phyloP scores from a whole-genome alignment of 768 basidiomycete genomes.

The Mycena indigotica region DNA sequence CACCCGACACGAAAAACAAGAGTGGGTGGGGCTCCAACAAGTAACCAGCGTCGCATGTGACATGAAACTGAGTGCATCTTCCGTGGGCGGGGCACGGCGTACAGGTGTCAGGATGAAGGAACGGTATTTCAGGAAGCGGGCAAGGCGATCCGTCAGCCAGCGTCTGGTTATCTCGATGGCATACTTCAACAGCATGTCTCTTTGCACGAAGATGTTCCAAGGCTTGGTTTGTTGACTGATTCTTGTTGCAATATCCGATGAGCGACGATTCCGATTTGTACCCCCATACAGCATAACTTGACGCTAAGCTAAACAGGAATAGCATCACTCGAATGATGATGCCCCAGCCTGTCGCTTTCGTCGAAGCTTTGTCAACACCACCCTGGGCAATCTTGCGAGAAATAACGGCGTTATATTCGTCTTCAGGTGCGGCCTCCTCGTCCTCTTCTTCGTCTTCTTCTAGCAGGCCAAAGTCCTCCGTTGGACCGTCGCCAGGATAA shows the following conservation, averaged over 20 bases:
- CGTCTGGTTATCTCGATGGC: constrained; percentile 59
- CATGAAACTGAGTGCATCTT: constrained; percentile 54
- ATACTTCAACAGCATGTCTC: constrained; percentile 52
- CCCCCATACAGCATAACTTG: constrained; percentile 38
- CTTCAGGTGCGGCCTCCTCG: constrained; percentile 18
- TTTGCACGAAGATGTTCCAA: constrained; percentile 51
- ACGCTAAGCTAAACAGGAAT: constrained; percentile 36
- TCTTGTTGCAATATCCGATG: constrained; percentile 78
- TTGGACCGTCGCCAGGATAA: constrained; percentile 14
- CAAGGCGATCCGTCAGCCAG: constrained; percentile 45
- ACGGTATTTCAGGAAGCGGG: constrained; percentile 56
- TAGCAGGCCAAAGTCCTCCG: constrained; percentile 13
- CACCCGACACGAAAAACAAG: constrained; percentile 51
- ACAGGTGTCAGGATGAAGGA: constrained; percentile 64
- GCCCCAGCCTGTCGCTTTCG: constrained; percentile 22
- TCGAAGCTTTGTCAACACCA: constrained; percentile 21
- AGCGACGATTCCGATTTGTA: constrained; percentile 70
- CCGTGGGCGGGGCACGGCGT: constrained; percentile 75
- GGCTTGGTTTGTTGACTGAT: constrained; percentile 57
- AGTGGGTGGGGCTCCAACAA: constrained; percentile 64
- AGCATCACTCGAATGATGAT: constrained; percentile 47
- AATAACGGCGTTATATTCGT: constrained; percentile 29
- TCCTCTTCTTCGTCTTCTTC: constrained; percentile 11
- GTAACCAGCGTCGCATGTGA: constrained; percentile 71
- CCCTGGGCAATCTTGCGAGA: constrained; percentile 43